These are phyloP conservation scores for Lineolata rhizophorae DNA, from an alignment of 495 filamentous ascomycete species.

Conservation along the genomic window DNA sequence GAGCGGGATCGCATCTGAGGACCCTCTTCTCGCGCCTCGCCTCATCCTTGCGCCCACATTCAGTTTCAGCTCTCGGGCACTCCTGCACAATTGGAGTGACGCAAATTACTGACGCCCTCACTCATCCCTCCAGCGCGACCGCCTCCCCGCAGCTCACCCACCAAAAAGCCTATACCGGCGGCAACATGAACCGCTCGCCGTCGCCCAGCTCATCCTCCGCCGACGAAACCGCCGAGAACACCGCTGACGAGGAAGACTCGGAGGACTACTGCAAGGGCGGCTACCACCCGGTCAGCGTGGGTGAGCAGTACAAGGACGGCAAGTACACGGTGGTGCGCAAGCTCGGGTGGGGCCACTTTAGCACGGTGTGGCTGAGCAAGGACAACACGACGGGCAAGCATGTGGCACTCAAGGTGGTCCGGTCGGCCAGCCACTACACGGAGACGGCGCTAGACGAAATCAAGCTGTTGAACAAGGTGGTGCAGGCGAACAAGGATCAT, in stretches of 20 bases:
- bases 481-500: slow-evolving; percentile 65
- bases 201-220: slow-evolving; percentile 59
- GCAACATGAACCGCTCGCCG: slow-evolving; percentile 46
- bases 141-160: slow-evolving; percentile 23
- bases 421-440: slow-evolving; percentile 93
- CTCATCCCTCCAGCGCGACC: slow-evolving; percentile 3
- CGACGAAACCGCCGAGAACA: slow-evolving; percentile 64
- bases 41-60: no score
- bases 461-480: slow-evolving; percentile 90
- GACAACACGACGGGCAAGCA: slow-evolving; percentile 85
- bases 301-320: slow-evolving; percentile 93
- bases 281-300: slow-evolving; percentile 83
- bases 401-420: slow-evolving; percentile 92
- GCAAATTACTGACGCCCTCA: slow-evolving; percentile 2
- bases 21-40: no score
- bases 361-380: slow-evolving; percentile 88
- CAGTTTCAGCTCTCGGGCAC: no score
- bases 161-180: slow-evolving; percentile 24
- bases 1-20: no score
- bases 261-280: slow-evolving; percentile 99
- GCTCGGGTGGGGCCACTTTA: slow-evolving; percentile 97
- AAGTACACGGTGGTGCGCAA: slow-evolving; percentile 94
- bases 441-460: slow-evolving; percentile 98
- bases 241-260: slow-evolving; percentile 94
- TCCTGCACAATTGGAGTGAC: not conserved